Evolutionary conservation across 768 basidiomycete species (phyloP).

Genomic region (Imleria badia): DNA sequence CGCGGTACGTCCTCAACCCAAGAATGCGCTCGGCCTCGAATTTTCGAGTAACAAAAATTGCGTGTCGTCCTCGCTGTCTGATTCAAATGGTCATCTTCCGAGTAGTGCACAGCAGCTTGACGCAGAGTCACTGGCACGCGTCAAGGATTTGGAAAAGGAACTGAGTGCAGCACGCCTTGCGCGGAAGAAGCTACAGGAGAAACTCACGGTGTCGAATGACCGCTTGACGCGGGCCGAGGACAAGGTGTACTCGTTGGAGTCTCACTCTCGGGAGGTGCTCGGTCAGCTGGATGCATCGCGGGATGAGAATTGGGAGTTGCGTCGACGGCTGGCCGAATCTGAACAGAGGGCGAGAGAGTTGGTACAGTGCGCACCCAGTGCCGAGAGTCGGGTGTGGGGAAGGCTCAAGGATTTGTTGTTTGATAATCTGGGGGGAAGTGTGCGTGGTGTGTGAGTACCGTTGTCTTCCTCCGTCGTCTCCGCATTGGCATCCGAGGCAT

Average conservation of each 20-base stretch:
- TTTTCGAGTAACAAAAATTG: conserved; percentile 14
- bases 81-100: not conserved
- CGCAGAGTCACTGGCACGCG: conserved; percentile 6
- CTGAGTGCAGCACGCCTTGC: conserved; percentile 12
- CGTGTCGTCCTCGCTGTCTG: not conserved
- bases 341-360: conserved; percentile 23
- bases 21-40: conserved; percentile 28
- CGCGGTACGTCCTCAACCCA: conserved; percentile 8
- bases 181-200: conserved; percentile 21
- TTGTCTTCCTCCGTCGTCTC: not conserved
- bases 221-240: conserved; percentile 16
- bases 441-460: conserved; percentile 21
- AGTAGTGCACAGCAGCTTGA: not conserved
- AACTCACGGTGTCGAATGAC: conserved; percentile 14
- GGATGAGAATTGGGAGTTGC: conserved; percentile 23
- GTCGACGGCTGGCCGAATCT: conserved; percentile 22
- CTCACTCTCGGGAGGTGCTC: conserved; percentile 21
- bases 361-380: conserved; percentile 9
- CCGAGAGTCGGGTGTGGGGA: conserved; percentile 27
- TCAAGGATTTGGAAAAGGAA: conserved; percentile 27
- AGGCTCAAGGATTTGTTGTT: conserved; percentile 30
- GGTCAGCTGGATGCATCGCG: conserved; percentile 17
- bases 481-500: conserved; percentile 3
- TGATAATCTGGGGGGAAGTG: conserved; percentile 23
- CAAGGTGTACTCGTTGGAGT: conserved; percentile 18